Percentiles rank a stretch among this genome's conserved stretches.
Evolutionary conservation across 2,329 filamentous ascomycete genomes (phyloP).

Genomic region (Cladophialophora yegresii): DNA sequence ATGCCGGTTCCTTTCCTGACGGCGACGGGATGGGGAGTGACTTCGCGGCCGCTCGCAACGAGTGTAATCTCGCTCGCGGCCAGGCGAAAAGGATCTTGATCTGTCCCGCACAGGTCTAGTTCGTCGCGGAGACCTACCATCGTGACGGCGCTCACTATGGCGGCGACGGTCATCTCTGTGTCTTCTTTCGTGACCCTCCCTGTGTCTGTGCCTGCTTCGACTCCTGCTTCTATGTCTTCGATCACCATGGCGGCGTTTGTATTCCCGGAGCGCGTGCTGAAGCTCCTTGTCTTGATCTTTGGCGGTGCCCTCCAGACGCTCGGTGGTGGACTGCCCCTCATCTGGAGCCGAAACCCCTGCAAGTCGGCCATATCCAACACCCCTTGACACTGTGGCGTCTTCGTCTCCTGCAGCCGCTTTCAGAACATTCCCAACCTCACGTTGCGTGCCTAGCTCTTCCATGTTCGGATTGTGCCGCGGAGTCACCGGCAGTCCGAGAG

Average conservation of each 20-base stretch:
- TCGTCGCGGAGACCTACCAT: conserved; percentile 36
- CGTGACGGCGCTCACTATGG: conserved; percentile 41
- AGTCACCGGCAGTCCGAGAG: conserved; percentile 75
- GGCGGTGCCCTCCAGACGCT: conserved; percentile 39
- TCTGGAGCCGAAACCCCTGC: conserved; percentile 19
- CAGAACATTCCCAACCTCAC: conserved; percentile 58
- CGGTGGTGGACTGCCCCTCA: conserved; percentile 35
- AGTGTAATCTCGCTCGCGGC: conserved; percentile 20
- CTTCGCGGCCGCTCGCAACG: conserved; percentile 21
- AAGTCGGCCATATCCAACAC: conserved; percentile 40
- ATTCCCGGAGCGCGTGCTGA: conserved; percentile 37
- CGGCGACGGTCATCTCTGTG: conserved; percentile 40
- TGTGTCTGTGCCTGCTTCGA: conserved; percentile 39
- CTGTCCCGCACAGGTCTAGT: conserved; percentile 39
- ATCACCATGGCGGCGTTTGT: conserved; percentile 42
- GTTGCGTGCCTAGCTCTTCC: conserved; percentile 61
- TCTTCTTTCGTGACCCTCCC: conserved; percentile 40
- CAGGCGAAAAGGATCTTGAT: conserved; percentile 31
- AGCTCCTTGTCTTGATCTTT: conserved; percentile 34
- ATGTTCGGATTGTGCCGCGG: conserved; percentile 63
- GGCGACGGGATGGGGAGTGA: conserved; percentile 15
- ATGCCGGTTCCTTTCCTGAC: conserved; percentile 10
- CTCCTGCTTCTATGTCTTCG: conserved; percentile 25
- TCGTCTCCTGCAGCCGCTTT: conserved; percentile 44
- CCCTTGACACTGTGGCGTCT: conserved; percentile 37